Conservation (phyloP, 1,284 basidiomycete genomes). For the Paramarasmius palmivorus region DNA sequence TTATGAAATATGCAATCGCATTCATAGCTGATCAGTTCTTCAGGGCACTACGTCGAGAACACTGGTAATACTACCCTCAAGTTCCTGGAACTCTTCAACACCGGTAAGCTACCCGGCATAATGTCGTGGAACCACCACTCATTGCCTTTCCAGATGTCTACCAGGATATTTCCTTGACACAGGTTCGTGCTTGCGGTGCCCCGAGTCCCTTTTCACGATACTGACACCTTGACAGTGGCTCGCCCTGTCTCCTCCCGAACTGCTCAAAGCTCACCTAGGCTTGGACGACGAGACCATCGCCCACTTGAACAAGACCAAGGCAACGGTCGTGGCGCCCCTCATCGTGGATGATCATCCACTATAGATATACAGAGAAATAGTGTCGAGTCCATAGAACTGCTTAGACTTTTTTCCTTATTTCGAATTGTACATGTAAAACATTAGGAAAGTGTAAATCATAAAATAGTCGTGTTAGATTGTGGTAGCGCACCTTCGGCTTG, state of each 20-base stretch:
- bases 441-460: no score
- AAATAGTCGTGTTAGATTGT: no score
- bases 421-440: no score
- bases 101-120: constrained; percentile 40
- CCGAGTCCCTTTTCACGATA: not conserved
- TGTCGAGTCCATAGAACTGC: no score
- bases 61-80: constrained; percentile 62
- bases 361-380: no score
- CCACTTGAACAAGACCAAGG: constrained; percentile 54
- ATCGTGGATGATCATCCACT: no score
- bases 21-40: not conserved
- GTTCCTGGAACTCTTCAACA: constrained; percentile 68
- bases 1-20: not conserved
- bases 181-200: constrained; percentile 40
- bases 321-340: constrained; percentile 42
- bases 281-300: constrained; percentile 52
- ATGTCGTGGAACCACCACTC: not conserved
- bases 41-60: constrained; percentile 74
- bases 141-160: constrained; percentile 40
- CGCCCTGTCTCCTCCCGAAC: constrained; percentile 58
- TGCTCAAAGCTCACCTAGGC: constrained; percentile 64
- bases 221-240: constrained; percentile 50
- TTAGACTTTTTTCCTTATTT: no score
- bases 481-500: no score
- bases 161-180: constrained; percentile 64